Percentiles rank a stretch among this genome's conserved stretches.
These are phyloP conservation scores for Ceratocystis harringtonii DNA, from an alignment of 2,329 filamentous ascomycete genomes.

Conservation along the genomic window DNA sequence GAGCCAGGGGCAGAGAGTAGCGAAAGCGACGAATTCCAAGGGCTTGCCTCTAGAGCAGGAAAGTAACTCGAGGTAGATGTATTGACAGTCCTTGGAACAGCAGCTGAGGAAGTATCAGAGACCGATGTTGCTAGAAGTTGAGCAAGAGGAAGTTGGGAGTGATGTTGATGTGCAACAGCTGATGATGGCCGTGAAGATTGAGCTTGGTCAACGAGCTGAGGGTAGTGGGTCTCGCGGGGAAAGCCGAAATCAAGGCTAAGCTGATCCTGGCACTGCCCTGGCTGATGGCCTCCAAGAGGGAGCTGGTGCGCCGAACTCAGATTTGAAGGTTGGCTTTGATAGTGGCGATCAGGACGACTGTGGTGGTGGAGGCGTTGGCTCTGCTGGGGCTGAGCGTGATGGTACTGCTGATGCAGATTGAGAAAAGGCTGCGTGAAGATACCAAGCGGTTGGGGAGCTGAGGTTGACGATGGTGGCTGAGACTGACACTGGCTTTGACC, in stretches of 20 bases:
- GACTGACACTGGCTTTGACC: background rate
- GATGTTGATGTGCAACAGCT: constrained; percentile 2
- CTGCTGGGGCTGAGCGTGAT: constrained; percentile 9
- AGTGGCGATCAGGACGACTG: constrained; percentile 19
- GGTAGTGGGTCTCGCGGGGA: background rate
- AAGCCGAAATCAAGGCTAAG: background rate
- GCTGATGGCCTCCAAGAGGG: constrained; percentile 19
- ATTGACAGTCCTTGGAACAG: background rate
- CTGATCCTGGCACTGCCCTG: background rate
- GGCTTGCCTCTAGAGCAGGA: constrained; percentile 9
- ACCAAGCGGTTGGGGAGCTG: background rate
- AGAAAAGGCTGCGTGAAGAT: background rate
- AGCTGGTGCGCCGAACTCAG: constrained; percentile 4
- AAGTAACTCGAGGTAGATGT: background rate
- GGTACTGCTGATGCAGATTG: constrained; percentile 6
- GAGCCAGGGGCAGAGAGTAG: constrained; percentile 5
- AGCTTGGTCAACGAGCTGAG: background rate
- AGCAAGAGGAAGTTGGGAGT: background rate
- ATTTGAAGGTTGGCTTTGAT: constrained; percentile 14
- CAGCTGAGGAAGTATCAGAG: background rate
- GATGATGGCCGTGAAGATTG: background rate
- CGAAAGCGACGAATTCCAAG: constrained; percentile 1
- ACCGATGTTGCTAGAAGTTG: background rate
- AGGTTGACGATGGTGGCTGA: background rate
- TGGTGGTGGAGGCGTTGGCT: constrained; percentile 13